A percentile compares a stretch with the other conserved stretches of the same genome.
Conservation (phyloP, 768 basidiomycete species). For the Kwoniella europaea region DNA sequence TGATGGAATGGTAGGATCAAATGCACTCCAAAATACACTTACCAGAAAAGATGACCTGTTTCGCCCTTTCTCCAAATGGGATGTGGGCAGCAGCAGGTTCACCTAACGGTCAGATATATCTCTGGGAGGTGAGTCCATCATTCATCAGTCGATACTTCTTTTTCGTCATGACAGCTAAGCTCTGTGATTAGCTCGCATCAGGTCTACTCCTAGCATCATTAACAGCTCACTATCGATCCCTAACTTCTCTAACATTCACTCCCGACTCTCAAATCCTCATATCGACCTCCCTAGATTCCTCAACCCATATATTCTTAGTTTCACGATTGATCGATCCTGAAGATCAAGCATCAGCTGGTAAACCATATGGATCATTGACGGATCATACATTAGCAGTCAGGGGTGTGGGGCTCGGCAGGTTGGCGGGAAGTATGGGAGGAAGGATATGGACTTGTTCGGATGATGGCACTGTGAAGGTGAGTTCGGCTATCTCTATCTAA, state of each 20-base stretch:
- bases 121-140: slow-evolving; percentile 82
- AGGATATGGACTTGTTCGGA: slow-evolving; percentile 72
- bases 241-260: slow-evolving; percentile 82
- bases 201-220: slow-evolving; percentile 89
- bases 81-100: slow-evolving; percentile 86
- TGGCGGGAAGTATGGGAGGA: slow-evolving; percentile 75
- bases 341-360: slow-evolving; percentile 61
- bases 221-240: slow-evolving; percentile 93
- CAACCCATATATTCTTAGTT: slow-evolving; percentile 70
- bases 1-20: slow-evolving; percentile 71
- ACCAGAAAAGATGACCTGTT: slow-evolving; percentile 84
- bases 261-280: slow-evolving; percentile 77
- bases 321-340: slow-evolving; percentile 49
- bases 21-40: slow-evolving; percentile 80
- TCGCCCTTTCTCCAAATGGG: slow-evolving; percentile 74
- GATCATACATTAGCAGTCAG: slow-evolving; percentile 93
- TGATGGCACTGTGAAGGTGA: slow-evolving; percentile 90
- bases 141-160: neutral
- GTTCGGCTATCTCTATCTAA: slow-evolving; percentile 12
- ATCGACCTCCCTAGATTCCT: slow-evolving; percentile 89
- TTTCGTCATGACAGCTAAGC: neutral
- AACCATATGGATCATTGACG: slow-evolving; percentile 77
- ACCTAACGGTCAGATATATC: slow-evolving; percentile 80
- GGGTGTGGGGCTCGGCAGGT: slow-evolving; percentile 73
- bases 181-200: slow-evolving; percentile 71